phyloP scores from a whole-genome alignment of 1,139 yeast species.

The Debaryomyces coudertii region DNA sequence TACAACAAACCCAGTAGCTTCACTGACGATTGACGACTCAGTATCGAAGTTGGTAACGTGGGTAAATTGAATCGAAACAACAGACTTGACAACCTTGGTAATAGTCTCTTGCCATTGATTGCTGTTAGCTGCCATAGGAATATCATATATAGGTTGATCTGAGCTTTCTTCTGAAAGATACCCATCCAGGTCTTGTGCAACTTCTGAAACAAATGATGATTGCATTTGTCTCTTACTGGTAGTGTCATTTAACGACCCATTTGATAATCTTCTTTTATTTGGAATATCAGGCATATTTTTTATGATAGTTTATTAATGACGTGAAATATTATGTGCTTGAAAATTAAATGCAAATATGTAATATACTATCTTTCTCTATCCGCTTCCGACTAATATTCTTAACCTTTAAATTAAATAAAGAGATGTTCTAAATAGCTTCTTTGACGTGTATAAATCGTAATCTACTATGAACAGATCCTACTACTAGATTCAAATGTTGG shows the following conservation, averaged over 20 bases:
- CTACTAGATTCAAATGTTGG: neutral
- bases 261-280: slow-evolving; percentile 22
- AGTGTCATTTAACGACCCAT: slow-evolving; percentile 15
- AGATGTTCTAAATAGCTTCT: neutral
- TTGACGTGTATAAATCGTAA: neutral
- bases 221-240: slow-evolving; percentile 13
- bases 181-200: slow-evolving; percentile 16
- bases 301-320: neutral
- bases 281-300: slow-evolving; percentile 16
- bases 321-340: neutral
- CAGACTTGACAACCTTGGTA: slow-evolving; percentile 78
- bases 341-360: slow-evolving; percentile 4
- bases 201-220: slow-evolving; percentile 9
- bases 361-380: slow-evolving; percentile 1
- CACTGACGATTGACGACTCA: slow-evolving; percentile 78
- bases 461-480: neutral
- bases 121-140: slow-evolving; percentile 15
- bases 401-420: neutral
- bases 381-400: neutral
- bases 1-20: slow-evolving; percentile 96
- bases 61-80: slow-evolving; percentile 87
- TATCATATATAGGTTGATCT: slow-evolving; percentile 20
- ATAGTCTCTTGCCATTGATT: slow-evolving; percentile 78
- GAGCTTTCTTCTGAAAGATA: slow-evolving; percentile 19
- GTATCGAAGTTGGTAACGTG: slow-evolving; percentile 88